Evolutionary conservation across 1,139 yeast genomes (phyloP).

Genomic region (Pichia sp.): DNA sequence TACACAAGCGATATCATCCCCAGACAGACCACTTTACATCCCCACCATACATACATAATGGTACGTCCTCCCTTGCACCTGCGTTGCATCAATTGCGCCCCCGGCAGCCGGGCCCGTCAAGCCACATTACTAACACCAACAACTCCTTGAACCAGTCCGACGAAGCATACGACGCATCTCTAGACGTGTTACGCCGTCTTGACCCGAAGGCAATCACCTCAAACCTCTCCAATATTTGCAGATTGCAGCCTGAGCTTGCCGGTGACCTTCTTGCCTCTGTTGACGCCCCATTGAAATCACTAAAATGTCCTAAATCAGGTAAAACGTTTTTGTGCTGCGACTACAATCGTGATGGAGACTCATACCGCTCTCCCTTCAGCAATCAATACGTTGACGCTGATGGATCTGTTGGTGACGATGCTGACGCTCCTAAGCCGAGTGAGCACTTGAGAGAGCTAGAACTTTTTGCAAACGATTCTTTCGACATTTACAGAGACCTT

Average conservation of each 20-base stretch:
- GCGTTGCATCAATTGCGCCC: neutral
- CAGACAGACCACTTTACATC: too few species aligned
- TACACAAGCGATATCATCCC: too few species aligned
- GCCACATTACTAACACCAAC: slow-evolving; percentile 17
- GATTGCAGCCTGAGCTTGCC: slow-evolving; percentile 75
- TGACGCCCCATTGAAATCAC: slow-evolving; percentile 72
- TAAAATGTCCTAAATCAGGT: slow-evolving; percentile 55
- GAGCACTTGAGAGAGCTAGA: slow-evolving; percentile 67
- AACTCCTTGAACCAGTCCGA: slow-evolving; percentile 38
- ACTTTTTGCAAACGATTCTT: slow-evolving; percentile 78
- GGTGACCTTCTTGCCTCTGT: slow-evolving; percentile 84
- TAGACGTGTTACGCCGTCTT: slow-evolving; percentile 80
- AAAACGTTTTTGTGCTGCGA: slow-evolving; percentile 82
- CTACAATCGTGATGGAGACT: slow-evolving; percentile 92
- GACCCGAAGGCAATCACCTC: slow-evolving; percentile 66
- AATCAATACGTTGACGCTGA: slow-evolving; percentile 68
- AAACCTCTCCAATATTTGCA: slow-evolving; percentile 66
- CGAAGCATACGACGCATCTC: slow-evolving; percentile 75
- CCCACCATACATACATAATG: too few species aligned
- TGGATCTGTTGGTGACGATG: slow-evolving; percentile 39
- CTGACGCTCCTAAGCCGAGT: slow-evolving; percentile 72
- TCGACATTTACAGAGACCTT: slow-evolving; percentile 87
- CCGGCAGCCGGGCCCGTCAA: neutral
- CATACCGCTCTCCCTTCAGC: slow-evolving; percentile 89
- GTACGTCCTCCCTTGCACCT: neutral